phyloP scores from a whole-genome alignment of 306 rosid species.

The Ceratonia siliqua region DNA sequence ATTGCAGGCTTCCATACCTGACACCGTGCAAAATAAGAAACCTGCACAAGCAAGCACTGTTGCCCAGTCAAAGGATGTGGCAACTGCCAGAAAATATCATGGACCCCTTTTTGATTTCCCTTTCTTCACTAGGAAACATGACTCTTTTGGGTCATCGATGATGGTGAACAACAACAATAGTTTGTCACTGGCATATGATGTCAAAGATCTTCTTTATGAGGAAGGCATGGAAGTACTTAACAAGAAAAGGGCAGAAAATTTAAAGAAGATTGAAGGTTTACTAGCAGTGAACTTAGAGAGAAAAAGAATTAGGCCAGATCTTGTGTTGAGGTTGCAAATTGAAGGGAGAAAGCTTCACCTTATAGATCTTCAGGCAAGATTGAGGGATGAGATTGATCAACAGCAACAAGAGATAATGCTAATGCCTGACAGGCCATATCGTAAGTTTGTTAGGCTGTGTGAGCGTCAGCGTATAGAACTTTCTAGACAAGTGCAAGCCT shows the following conservation, averaged over 20 bases:
- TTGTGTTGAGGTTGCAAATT: slow-evolving; percentile 85
- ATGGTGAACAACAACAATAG: slow-evolving; percentile 64
- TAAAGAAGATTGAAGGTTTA: slow-evolving; percentile 87
- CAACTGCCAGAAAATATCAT: slow-evolving; percentile 76
- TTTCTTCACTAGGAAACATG: slow-evolving; percentile 87
- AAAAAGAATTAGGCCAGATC: slow-evolving; percentile 96
- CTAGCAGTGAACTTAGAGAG: slow-evolving; percentile 88
- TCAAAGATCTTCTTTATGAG: slow-evolving; percentile 86
- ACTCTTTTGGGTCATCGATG: slow-evolving; percentile 84
- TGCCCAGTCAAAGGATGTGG: slow-evolving; percentile 68
- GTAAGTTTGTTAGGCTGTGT: slow-evolving; percentile 89
- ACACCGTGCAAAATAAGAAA: slow-evolving; percentile 59
- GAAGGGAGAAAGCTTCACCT: slow-evolving; percentile 95
- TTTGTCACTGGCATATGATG: slow-evolving; percentile 83
- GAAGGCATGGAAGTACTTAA: slow-evolving; percentile 81
- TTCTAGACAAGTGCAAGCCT: slow-evolving; percentile 86
- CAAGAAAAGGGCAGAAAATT: slow-evolving; percentile 73
- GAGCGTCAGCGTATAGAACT: slow-evolving; percentile 97
- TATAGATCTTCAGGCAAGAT: slow-evolving; percentile 82
- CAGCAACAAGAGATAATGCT: slow-evolving; percentile 99
- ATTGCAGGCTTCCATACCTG: slow-evolving; percentile 58
- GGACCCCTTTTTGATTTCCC: slow-evolving; percentile 99
- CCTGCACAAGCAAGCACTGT: slow-evolving; percentile 56
- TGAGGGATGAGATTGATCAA: slow-evolving; percentile 94
- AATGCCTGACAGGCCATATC: slow-evolving; percentile 95